Conservation (phyloP, 805 yeast species). For the Metschnikowia vanudenii region DNA sequence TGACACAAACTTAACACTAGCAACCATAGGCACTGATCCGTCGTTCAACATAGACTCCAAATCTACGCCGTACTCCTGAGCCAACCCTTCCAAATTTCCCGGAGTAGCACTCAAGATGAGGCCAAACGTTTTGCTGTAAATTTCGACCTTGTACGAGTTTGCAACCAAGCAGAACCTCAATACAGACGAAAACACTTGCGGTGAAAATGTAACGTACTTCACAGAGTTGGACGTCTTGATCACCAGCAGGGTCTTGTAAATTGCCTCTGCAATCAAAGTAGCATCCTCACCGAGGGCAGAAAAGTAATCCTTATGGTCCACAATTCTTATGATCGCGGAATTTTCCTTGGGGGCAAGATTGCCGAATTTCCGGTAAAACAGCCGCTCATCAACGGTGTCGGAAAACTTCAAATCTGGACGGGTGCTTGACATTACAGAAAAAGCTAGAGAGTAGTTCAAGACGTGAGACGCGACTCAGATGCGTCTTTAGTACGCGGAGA, state of each 20-base stretch:
- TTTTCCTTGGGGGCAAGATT: slow-evolving; percentile 49
- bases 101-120: slow-evolving; percentile 71
- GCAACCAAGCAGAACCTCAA: slow-evolving; percentile 67
- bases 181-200: slow-evolving; percentile 67
- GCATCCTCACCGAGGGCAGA: slow-evolving; percentile 77
- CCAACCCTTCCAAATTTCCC: slow-evolving; percentile 69
- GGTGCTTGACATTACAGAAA: slow-evolving; percentile 34
- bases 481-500: slow-evolving; percentile 3
- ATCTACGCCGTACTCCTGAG: slow-evolving; percentile 37
- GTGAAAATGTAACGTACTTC: slow-evolving; percentile 73
- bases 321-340: slow-evolving; percentile 58
- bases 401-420: slow-evolving; percentile 47
- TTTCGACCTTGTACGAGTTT: slow-evolving; percentile 72
- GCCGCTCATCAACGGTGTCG: slow-evolving; percentile 44
- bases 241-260: slow-evolving; percentile 82
- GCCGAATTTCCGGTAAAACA: slow-evolving; percentile 43
- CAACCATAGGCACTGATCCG: slow-evolving; percentile 41
- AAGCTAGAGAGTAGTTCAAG: background rate
- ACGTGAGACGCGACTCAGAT: slow-evolving; percentile 10
- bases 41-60: slow-evolving; percentile 62
- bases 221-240: slow-evolving; percentile 55
- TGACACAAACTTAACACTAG: slow-evolving; percentile 35
- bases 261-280: slow-evolving; percentile 71
- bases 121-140: slow-evolving; percentile 68
- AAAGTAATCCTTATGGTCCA: slow-evolving; percentile 79